Percentiles rank a stretch among this genome's conserved stretches.
Evolutionary conservation across 306 rosid genomes (phyloP).

Genomic region (Hippophae gyantsensis): DNA sequence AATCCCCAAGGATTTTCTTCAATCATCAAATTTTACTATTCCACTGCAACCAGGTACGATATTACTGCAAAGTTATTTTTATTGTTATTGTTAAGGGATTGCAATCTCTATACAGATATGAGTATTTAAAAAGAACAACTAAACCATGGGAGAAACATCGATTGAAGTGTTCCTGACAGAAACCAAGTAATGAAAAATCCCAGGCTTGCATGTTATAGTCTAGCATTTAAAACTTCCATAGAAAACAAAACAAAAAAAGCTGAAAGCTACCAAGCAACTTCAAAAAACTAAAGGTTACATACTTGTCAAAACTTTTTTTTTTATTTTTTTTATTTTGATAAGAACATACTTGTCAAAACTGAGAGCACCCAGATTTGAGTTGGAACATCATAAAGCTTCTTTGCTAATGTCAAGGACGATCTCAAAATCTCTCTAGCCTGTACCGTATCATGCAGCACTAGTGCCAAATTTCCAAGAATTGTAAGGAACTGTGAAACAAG

Average conservation of each 20-base stretch:
- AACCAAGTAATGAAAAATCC: neutral
- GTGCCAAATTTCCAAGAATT: slow-evolving; percentile 1
- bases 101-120: neutral
- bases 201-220: slow-evolving; percentile 1
- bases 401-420: slow-evolving; percentile 91
- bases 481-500: slow-evolving; percentile 52
- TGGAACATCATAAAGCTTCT: slow-evolving; percentile 88
- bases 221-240: slow-evolving; percentile 6
- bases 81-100: neutral
- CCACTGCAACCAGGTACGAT: neutral
- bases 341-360: slow-evolving; percentile 62
- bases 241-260: neutral
- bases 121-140: neutral
- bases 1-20: neutral
- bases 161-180: neutral
- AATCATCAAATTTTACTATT: neutral
- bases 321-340: no score
- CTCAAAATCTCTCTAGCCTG: slow-evolving; percentile 95
- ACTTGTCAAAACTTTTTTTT: neutral
- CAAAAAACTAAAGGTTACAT: neutral
- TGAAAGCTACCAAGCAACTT: neutral
- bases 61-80: neutral
- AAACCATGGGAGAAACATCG: slow-evolving; percentile 4
- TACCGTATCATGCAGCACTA: slow-evolving; percentile 64
- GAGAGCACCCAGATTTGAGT: slow-evolving; percentile 96